Conservation (phyloP, 1,284 basidiomycete genomes). For the Tilletia walkeri region DNA sequence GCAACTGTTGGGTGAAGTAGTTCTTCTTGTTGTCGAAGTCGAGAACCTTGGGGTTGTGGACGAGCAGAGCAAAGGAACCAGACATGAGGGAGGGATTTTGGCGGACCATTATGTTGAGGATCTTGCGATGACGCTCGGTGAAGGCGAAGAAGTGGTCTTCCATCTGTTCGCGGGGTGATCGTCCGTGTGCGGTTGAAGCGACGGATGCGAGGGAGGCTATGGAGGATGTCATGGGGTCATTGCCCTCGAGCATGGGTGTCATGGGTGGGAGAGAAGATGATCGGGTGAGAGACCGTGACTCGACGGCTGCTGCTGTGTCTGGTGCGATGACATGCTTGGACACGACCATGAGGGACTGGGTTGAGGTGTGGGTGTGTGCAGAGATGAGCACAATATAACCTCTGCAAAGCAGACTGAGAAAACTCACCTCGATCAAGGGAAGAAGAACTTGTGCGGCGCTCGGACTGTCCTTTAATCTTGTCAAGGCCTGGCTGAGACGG, state of each 20-base stretch:
- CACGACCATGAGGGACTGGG: conserved; percentile 78
- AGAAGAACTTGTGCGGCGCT: conserved; percentile 50
- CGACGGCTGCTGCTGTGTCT: not conserved
- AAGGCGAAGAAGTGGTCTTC: conserved; percentile 89
- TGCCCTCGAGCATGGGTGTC: conserved; percentile 24
- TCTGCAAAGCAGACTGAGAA: no score
- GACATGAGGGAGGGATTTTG: conserved; percentile 97
- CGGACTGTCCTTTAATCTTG: conserved; percentile 47
- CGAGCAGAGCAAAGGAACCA: conserved; percentile 92
- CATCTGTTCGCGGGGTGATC: conserved; percentile 48
- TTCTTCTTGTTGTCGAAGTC: conserved; percentile 99
- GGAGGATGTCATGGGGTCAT: conserved; percentile 19
- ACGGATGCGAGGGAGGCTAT: conserved; percentile 7
- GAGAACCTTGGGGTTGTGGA: conserved; percentile 91
- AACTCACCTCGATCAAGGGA: conserved; percentile 47
- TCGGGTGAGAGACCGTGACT: conserved; percentile 19
- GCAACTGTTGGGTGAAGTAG: conserved; percentile 95
- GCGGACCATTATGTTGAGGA: conserved; percentile 94
- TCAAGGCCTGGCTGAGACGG: conserved; percentile 46
- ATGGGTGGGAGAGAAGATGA: conserved; percentile 30
- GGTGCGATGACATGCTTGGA: conserved; percentile 76
- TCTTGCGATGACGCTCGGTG: conserved; percentile 89
- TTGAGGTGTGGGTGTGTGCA: no score
- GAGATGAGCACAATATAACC: not conserved
- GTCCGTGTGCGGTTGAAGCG: conserved; percentile 5